phyloP scores from a whole-genome alignment of 345 rosid genomes.

The Raphanus raphanistrum region DNA sequence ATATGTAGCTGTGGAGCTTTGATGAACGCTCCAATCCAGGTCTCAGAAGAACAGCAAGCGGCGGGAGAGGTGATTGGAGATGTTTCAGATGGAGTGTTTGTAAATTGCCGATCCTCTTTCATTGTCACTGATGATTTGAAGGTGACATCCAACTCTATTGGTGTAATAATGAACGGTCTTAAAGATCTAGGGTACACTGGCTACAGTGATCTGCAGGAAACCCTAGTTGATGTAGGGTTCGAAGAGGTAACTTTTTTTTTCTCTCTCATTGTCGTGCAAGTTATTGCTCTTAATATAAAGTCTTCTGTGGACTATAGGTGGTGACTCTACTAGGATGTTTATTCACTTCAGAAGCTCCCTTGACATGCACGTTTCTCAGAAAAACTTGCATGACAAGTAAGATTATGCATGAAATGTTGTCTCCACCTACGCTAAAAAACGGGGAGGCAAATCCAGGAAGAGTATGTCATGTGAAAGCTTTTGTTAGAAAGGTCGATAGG shows the following conservation, averaged over 20 bases:
- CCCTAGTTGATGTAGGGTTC: not conserved
- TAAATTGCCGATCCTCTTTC: conserved; percentile 1
- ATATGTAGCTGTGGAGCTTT: conserved; percentile 13
- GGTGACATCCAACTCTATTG: not conserved
- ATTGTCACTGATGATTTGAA: conserved; percentile 29
- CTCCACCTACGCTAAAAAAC: not conserved
- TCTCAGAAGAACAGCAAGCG: not conserved
- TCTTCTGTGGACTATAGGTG: not conserved
- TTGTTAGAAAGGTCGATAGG: conserved; percentile 1
- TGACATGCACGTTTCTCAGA: not conserved
- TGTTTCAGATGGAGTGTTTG: conserved; percentile 16
- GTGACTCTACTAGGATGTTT: conserved; percentile 2
- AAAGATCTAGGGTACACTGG: not conserved
- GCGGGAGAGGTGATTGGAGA: not conserved
- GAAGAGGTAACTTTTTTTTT: conserved; percentile 16
- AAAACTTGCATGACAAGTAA: not conserved
- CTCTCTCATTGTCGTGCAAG: not conserved
- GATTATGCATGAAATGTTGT: not conserved
- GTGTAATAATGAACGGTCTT: not conserved
- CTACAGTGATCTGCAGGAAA: not conserved
- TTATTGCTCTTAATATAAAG: not conserved
- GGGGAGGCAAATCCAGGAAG: not conserved
- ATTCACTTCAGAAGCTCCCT: not conserved
- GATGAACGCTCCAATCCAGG: not conserved
- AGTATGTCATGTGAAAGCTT: not conserved